Percentiles rank a stretch among this genome's conserved stretches.
phyloP scores from a whole-genome alignment of 176 grass and related monocot species.

The Pontederia crassipes region DNA sequence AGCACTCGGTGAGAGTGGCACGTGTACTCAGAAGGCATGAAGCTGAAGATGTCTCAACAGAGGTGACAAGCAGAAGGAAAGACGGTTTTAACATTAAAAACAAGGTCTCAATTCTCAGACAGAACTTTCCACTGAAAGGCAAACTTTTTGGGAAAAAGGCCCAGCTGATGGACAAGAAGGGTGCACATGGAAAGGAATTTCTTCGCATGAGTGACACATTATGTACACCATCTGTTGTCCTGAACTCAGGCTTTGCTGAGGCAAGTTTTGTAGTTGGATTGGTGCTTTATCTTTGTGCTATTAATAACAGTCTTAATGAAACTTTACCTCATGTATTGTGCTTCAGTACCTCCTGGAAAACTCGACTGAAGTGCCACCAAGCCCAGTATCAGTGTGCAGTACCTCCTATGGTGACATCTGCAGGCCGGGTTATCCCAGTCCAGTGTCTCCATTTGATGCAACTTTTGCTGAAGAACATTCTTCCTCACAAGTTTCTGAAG shows the following conservation, averaged over 20 bases:
- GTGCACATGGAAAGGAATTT: slow-evolving; percentile 30
- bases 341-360: slow-evolving; percentile 56
- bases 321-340: slow-evolving; percentile 4
- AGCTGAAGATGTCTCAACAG: slow-evolving; percentile 19
- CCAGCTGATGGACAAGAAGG: slow-evolving; percentile 38
- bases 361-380: slow-evolving; percentile 91
- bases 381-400: slow-evolving; percentile 82
- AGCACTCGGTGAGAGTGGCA: slow-evolving; percentile 25
- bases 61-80: slow-evolving; percentile 63
- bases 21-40: slow-evolving; percentile 49
- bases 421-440: slow-evolving; percentile 71
- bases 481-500: slow-evolving; percentile 26
- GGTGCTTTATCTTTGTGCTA: background rate
- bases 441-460: slow-evolving; percentile 71
- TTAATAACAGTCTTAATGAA: background rate
- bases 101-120: slow-evolving; percentile 62
- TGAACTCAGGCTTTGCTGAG: slow-evolving; percentile 59
- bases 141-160: slow-evolving; percentile 79
- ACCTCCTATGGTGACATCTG: slow-evolving; percentile 68
- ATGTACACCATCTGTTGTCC: slow-evolving; percentile 56
- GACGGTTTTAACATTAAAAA: slow-evolving; percentile 44
- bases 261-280: slow-evolving; percentile 20
- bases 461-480: slow-evolving; percentile 51
- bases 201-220: slow-evolving; percentile 37
- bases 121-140: slow-evolving; percentile 56